Base-by-base conservation (phyloP, 1,284 basidiomycete species). In the Ustilago nuda region DNA sequence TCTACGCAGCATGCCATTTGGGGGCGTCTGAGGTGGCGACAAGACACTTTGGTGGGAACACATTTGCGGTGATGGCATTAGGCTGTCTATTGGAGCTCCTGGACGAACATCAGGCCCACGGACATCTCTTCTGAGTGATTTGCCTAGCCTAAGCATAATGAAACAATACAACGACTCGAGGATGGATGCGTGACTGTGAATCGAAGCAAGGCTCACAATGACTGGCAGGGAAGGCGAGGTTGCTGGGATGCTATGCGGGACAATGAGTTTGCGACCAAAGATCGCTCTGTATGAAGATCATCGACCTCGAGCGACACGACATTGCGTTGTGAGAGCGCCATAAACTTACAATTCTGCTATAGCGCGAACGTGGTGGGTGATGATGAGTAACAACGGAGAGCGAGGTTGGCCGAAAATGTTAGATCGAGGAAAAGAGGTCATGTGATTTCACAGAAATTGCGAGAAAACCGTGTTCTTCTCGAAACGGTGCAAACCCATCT, bases 21-120 rank as follows among this genome's bases (percentile, higher is more conserved):
- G 72, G 66, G 2, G 72, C 66, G 1, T 51, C 60, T 5, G 66
- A 68, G 51, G 39, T 17, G 46, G 54, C 33, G 4, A 50, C 62
- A 30, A 51, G 66, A 6, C 54, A 56, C 19, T 74, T 69, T 56
- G 72, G 66, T 1, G 66, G 72, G 9, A 66, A 70, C 59, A 69
- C 66, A 12, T 74, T 74, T 56, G 66, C 72, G 11, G 55, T 74
- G 13, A 41, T 74, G n/a, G 61, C 72, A 45, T 52, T 74, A 2
- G 56, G 66, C 6, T 65, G 61, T 11, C 36, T 74, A 43, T 37
- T 74, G 35, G 61, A 69, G 55, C n/a, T 56, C 43, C 13, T 74
- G 30, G 62, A 69, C 58, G 55, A 64, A 12, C 52, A 63, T 46
- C 23, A 43, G 57, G 17, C 19, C 41, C 35, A 57, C 17, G 67